These are phyloP conservation scores for Acidiella bohemica DNA, from an alignment of 495 filamentous ascomycete genomes.

Conservation along the genomic window DNA sequence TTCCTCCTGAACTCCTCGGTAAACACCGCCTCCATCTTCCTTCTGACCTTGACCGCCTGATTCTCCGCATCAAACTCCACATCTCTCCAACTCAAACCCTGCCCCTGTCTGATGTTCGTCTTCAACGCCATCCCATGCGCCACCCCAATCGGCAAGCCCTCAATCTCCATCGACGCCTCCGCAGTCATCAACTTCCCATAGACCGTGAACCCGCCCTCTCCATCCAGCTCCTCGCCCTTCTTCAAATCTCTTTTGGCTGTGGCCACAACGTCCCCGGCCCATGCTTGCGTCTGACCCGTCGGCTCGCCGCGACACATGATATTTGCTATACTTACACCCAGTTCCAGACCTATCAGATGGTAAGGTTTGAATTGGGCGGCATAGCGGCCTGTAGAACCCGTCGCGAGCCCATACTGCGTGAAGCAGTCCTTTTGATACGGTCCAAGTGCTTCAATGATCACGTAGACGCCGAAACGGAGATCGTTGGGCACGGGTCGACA, in stretches of 20 bases:
- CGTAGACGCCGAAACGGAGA: slow-evolving; percentile 20
- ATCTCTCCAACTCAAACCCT: slow-evolving; percentile 20
- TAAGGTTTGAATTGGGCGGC: slow-evolving; percentile 22
- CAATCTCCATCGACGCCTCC: slow-evolving; percentile 16
- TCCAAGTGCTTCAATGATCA: slow-evolving; percentile 21
- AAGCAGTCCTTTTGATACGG: slow-evolving; percentile 22
- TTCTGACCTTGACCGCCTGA: slow-evolving; percentile 18
- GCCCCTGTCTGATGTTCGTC: slow-evolving; percentile 14
- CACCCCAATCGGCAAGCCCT: slow-evolving; percentile 21
- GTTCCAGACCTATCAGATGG: slow-evolving; percentile 22
- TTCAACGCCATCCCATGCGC: slow-evolving; percentile 20
- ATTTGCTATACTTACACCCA: slow-evolving; percentile 17
- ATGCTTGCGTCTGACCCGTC: slow-evolving; percentile 20
- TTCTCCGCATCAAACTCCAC: slow-evolving; percentile 20
- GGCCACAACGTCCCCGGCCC: slow-evolving; percentile 20
- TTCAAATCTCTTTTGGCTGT: slow-evolving; percentile 22
- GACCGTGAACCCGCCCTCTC: slow-evolving; percentile 21
- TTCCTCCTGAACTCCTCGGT: slow-evolving; percentile 12
- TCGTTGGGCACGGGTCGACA: slow-evolving; percentile 17
- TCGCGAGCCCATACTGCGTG: slow-evolving; percentile 20
- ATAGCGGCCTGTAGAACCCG: slow-evolving; percentile 18
- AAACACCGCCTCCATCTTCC: slow-evolving; percentile 22
- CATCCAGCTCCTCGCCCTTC: slow-evolving; percentile 19
- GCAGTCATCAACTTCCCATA: slow-evolving; percentile 23
- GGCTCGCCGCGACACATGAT: slow-evolving; percentile 23